A percentile compares a stretch with the other conserved stretches of the same genome.
These are phyloP conservation scores for Candida fluviatilis DNA, from an alignment of 805 yeast genomes.

Conservation along the genomic window DNA sequence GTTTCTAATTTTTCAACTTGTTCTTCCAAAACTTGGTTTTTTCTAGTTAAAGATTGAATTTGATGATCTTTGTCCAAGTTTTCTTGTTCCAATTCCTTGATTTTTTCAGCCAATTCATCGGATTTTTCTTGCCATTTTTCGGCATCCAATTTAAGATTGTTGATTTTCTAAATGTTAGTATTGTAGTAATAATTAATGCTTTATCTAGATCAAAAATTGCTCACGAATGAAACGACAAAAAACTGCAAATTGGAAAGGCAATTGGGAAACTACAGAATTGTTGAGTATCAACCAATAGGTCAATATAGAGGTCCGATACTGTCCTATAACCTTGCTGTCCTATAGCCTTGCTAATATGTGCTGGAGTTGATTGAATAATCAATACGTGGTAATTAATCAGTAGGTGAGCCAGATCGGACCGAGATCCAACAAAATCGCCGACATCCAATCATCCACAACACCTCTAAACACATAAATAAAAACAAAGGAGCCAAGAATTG, in stretches of 20 bases:
- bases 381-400: no score
- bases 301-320: no score
- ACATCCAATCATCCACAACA: no score
- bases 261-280: background rate
- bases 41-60: slow-evolving; percentile 87
- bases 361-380: no score
- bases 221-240: background rate
- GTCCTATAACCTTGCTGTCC: no score
- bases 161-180: slow-evolving; percentile 57
- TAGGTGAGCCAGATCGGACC: no score
- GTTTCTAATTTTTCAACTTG: slow-evolving; percentile 75
- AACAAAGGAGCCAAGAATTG: no score
- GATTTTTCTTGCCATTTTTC: slow-evolving; percentile 97
- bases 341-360: no score
- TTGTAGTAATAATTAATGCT: no score
- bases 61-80: slow-evolving; percentile 90
- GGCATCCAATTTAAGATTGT: slow-evolving; percentile 86
- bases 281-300: background rate
- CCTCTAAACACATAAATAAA: no score
- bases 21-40: slow-evolving; percentile 83
- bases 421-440: no score
- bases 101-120: slow-evolving; percentile 75
- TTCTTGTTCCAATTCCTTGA: slow-evolving; percentile 91
- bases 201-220: background rate
- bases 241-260: background rate